Base-by-base conservation (phyloP, 768 basidiomycete genomes). In the Jaapia argillacea region DNA sequence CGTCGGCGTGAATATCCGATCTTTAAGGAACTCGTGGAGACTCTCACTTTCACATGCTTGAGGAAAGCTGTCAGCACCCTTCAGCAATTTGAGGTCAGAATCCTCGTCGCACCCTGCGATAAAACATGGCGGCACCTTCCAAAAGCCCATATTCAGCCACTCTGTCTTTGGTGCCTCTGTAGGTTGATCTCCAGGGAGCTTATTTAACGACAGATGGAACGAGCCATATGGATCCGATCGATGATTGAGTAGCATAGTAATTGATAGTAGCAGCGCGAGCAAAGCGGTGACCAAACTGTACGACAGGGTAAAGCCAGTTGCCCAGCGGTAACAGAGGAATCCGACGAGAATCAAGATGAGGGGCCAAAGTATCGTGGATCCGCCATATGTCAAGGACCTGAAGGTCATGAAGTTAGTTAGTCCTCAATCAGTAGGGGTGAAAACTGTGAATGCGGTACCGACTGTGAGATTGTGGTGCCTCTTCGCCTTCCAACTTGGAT, bases 121-220 rank as follows among this genome's bases (percentile, higher is more conserved):
- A n/a, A n/a, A n/a, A n/a, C n/a, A n/a, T n/a, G n/a, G n/a, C n/a
- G n/a, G 36, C 27, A 77, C 80, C 69, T 72, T 71, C 81, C 79
- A 82, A 47, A 67, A 78, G 3, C 80, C 80, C 74, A 81, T 77
- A 58, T 83, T 82, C 25, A 82, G 58, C 81, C 80, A 82, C 58
- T 83, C 78, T 1, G 79, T 81, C 14, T 46, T 48, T n/a, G 73
- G 75, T 1, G 48, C 49, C 16, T 45, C 40, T 14, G 49, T 40
- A 7, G 54, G 50, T 28, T 58, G 51, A 20, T 66, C 65, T 12
- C 59, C 61, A 18, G 71, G 60, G 21, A 61, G 43, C 45, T 56
- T 58, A 54, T 81, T 81, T 43, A 81, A 59, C 1, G 62, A 48
- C 12, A 77, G 58, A 53, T 83, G 79, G 47, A 77, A 81, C 2